Evolutionary conservation across 768 basidiomycete species (phyloP).

Genomic region (Hygrophoropsis aurantiaca): DNA sequence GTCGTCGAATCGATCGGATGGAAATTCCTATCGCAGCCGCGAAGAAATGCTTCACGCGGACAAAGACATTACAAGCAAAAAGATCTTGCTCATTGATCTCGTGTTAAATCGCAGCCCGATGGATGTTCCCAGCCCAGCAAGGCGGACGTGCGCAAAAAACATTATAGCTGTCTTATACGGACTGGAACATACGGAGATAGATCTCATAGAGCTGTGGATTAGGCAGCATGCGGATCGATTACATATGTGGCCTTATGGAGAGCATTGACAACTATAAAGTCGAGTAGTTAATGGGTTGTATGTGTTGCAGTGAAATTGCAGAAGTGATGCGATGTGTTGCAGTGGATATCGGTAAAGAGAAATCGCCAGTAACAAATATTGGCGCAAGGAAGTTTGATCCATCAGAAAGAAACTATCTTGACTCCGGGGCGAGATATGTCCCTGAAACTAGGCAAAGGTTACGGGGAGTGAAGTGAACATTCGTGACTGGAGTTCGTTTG

Average conservation of each 20-base stretch:
- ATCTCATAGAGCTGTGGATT: slow-evolving; percentile 8
- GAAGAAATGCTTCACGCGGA: slow-evolving; percentile 4
- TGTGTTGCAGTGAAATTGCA: no score
- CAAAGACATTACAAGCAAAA: slow-evolving; percentile 1
- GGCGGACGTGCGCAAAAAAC: slow-evolving; percentile 3
- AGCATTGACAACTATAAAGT: background rate
- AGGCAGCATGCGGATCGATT: slow-evolving; percentile 4
- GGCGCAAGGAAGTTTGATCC: background rate
- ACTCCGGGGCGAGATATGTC: slow-evolving; percentile 60
- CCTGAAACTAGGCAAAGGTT: slow-evolving; percentile 93
- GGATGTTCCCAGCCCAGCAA: slow-evolving; percentile 5
- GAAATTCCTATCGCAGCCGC: background rate
- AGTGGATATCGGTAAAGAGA: no score
- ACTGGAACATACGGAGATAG: slow-evolving; percentile 1
- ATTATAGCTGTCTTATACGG: slow-evolving; percentile 6
- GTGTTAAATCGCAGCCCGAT: background rate
- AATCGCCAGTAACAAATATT: no score
- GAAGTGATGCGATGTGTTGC: no score
- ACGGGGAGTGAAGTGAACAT: slow-evolving; percentile 91
- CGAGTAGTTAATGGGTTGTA: no score
- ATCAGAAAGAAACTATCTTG: slow-evolving; percentile 32
- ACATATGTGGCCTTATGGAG: slow-evolving; percentile 2
- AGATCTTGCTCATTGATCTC: slow-evolving; percentile 6
- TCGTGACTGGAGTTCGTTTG: slow-evolving; percentile 90
- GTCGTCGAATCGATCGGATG: slow-evolving; percentile 1